These are phyloP conservation scores for Mycena capillaripes DNA, from an alignment of 768 basidiomycete species.

Conservation along the genomic window DNA sequence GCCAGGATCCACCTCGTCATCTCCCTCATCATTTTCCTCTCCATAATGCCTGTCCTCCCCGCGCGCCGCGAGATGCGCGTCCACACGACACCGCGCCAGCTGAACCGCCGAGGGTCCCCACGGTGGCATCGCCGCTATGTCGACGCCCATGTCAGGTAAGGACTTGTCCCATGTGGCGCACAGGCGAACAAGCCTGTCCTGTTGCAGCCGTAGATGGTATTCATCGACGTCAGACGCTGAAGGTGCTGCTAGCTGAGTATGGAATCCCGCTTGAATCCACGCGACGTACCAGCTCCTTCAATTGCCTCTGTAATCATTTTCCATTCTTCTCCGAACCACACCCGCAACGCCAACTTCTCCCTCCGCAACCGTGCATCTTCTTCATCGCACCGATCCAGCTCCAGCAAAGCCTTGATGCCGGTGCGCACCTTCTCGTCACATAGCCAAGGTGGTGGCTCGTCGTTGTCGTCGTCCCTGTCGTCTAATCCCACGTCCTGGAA, in stretches of 20 bases:
- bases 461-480: conserved; percentile 29
- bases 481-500: conserved; percentile 47
- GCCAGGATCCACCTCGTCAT: neutral
- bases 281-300: neutral
- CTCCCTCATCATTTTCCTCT: too few relatives aligned
- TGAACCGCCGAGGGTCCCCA: neutral
- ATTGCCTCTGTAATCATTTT: neutral
- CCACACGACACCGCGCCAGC: neutral
- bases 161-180: neutral
- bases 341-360: neutral
- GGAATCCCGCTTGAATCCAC: too few relatives aligned
- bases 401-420: too few relatives aligned
- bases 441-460: conserved; percentile 30
- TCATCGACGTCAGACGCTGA: neutral
- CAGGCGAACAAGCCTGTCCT: neutral
- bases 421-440: too few relatives aligned
- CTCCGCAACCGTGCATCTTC: conserved; percentile 10
- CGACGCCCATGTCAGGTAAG: neutral
- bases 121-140: neutral
- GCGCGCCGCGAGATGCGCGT: neutral
- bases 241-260: neutral
- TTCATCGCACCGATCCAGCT: too few relatives aligned
- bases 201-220: too few relatives aligned
- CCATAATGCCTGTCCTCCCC: neutral
- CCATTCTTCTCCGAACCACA: conserved; percentile 13